Percentiles rank a stretch among this genome's conserved stretches.
Conservation (phyloP, 768 basidiomycete genomes). For the Fomitopsis pulvina region DNA sequence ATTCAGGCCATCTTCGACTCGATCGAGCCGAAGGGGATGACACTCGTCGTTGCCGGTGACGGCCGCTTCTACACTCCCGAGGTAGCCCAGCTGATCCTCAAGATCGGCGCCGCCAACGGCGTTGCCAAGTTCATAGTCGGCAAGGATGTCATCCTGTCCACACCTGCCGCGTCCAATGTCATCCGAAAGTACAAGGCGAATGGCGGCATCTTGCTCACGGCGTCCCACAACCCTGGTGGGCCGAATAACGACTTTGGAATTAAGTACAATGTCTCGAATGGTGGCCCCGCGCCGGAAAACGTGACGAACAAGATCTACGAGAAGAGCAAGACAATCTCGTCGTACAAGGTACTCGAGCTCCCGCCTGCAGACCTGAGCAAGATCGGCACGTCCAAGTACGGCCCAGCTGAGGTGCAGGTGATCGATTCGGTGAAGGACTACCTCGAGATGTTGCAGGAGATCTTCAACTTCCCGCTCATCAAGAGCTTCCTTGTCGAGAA, state of each 20-base stretch:
- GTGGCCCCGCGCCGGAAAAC: slow-evolving; percentile 93
- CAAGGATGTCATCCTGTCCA: slow-evolving; percentile 87
- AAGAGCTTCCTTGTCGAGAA: slow-evolving; percentile 76
- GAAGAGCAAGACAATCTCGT: slow-evolving; percentile 78
- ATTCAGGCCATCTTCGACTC: slow-evolving; percentile 91
- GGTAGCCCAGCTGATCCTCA: slow-evolving; percentile 85
- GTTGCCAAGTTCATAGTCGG: slow-evolving; percentile 91
- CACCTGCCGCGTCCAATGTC: slow-evolving; percentile 93
- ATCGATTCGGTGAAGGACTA: slow-evolving; percentile 95
- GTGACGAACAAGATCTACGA: slow-evolving; percentile 96
- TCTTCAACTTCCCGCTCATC: slow-evolving; percentile 95
- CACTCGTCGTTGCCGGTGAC: slow-evolving; percentile 95
- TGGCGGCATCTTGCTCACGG: slow-evolving; percentile 95
- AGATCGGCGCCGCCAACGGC: slow-evolving; percentile 91
- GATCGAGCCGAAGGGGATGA: slow-evolving; percentile 71
- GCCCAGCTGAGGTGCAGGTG: slow-evolving; percentile 79
- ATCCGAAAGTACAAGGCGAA: slow-evolving; percentile 95
- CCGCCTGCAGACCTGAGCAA: slow-evolving; percentile 76
- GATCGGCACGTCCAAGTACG: slow-evolving; percentile 73
- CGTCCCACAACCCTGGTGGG: slow-evolving; percentile 96
- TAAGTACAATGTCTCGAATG: slow-evolving; percentile 98
- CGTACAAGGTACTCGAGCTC: slow-evolving; percentile 80
- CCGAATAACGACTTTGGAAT: slow-evolving; percentile 99
- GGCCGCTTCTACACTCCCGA: slow-evolving; percentile 89
- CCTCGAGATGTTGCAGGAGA: slow-evolving; percentile 69